These are phyloP conservation scores for Hibiscus syriacus DNA, from an alignment of 345 rosid species.

Conservation along the genomic window DNA sequence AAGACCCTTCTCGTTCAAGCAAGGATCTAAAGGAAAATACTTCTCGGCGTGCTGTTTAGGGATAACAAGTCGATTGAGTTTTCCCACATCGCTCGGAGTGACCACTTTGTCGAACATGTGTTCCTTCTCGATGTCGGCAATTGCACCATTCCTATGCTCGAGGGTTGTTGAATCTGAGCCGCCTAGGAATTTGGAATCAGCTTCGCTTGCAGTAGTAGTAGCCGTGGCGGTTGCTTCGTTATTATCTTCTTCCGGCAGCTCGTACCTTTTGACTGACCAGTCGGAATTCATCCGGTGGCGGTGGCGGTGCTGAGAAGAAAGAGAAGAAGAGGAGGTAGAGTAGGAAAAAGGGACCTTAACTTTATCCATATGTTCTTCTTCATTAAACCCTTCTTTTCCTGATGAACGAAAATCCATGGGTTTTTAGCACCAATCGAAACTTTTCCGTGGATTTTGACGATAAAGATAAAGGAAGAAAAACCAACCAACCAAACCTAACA, in stretches of 20 bases:
- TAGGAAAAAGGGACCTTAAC: constrained; percentile 19
- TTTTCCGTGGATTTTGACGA: constrained; percentile 2
- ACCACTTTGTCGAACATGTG: constrained; percentile 56
- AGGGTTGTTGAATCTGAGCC: constrained; percentile 12
- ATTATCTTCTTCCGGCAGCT: constrained; percentile 22
- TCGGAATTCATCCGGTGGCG: constrained; percentile 19
- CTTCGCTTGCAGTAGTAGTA: background rate
- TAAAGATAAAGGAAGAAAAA: background rate
- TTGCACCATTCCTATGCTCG: constrained; percentile 14
- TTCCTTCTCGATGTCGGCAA: constrained; percentile 29
- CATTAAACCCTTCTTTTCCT: constrained; percentile 10
- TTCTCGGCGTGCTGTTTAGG: constrained; percentile 72
- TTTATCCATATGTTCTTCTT: constrained; percentile 24
- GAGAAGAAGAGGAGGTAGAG: constrained; percentile 25
- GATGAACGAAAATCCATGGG: constrained; percentile 27
- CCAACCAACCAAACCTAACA: background rate
- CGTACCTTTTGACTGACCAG: constrained; percentile 28
- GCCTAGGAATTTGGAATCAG: constrained; percentile 13
- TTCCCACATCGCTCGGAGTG: constrained; percentile 66
- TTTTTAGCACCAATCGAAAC: background rate
- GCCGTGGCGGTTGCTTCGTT: constrained; percentile 1
- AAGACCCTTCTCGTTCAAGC: constrained; percentile 61
- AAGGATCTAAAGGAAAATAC: constrained; percentile 72
- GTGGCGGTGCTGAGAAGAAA: constrained; percentile 14
- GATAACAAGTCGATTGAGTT: constrained; percentile 54